Conservation (phyloP, 2,329 filamentous ascomycete genomes). For the Diaporthe sp. region DNA sequence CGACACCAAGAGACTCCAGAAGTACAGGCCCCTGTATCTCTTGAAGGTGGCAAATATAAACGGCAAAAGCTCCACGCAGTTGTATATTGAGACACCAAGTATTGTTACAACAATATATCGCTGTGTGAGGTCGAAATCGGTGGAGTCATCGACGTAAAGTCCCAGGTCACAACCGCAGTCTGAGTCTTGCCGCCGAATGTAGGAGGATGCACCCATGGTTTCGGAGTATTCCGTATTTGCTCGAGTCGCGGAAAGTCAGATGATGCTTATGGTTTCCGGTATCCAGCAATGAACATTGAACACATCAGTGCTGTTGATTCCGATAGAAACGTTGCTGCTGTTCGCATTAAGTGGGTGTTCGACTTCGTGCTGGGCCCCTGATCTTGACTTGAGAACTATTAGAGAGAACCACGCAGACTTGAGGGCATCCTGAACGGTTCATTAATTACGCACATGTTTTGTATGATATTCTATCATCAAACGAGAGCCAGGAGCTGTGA, state of each 20-base stretch:
- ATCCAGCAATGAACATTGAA: too few species aligned
- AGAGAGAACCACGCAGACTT: too few species aligned
- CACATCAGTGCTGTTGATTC: too few species aligned
- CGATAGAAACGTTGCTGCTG: too few species aligned
- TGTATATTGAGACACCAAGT: neutral
- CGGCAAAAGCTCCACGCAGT: neutral
- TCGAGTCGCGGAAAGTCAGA: neutral
- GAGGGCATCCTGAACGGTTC: accelerated
- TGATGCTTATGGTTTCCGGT: neutral
- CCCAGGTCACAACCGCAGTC: neutral
- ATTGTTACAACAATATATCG: neutral
- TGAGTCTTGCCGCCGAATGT: neutral
- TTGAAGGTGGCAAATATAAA: slow-evolving; percentile 10
- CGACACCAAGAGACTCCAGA: neutral
- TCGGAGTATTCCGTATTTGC: neutral
- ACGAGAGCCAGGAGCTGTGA: too few species aligned
- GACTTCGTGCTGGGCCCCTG: too few species aligned
- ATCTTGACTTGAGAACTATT: neutral
- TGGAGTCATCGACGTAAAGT: neutral
- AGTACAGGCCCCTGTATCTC: neutral
- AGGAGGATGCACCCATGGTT: neutral
- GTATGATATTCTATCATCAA: neutral
- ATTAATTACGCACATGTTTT: neutral
- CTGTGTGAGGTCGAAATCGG: neutral
- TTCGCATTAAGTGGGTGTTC: too few species aligned